Evolutionary conservation across 225 moss, liverwort and hornwort species (phyloP), one percentile per base, ranked within the genome.

Genomic region (Ulota crispa): DNA sequence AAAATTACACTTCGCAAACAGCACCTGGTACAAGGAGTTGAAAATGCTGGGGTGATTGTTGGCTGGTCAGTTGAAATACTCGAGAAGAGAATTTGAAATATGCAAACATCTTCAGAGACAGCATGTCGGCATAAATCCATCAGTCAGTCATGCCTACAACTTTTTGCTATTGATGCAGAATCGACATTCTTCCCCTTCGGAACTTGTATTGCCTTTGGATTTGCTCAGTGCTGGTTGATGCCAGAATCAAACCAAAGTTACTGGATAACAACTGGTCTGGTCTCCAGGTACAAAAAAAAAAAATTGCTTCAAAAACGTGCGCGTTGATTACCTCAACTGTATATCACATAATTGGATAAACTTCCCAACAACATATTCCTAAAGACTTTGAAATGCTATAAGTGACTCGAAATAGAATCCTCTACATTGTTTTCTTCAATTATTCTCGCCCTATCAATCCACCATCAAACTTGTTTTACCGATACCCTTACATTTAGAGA

Each of bases 261-360:
- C 27, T 0, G 3, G 4, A 2, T 2, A 45, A n/a, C 6, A 76
- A 21, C 4, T 45, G 14, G 45, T 45, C 7, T 76, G 45, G 30
- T 12, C 30, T 63, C 45, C 19, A 19, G 50, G 50, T 76, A 23
- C 18, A 50, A 11, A 28, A 76, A 12, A 30, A 9, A 4, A 31
- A 7, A 10, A 62, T 60, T 18, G 47, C 75, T 32, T 36, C 37
- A 0, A 39, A 65, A 64, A 23, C 45, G 27, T 10, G 13, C 62
- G 26, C n/a, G 2, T 65, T 21, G 4, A 54, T 12, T 27, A 20
- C 18, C 62, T 70, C 34, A 96, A 50, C 83, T 8, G 42, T 96
- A 85, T 4, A 85, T 89, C 45, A 93, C 75, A 24, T 70, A 82
- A 72, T 85, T 93, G 65, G 69, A 75, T 42, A 64, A 52, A 28